phyloP scores from a whole-genome alignment of 352 stramenopile species.

The Globisporangium lucens region DNA sequence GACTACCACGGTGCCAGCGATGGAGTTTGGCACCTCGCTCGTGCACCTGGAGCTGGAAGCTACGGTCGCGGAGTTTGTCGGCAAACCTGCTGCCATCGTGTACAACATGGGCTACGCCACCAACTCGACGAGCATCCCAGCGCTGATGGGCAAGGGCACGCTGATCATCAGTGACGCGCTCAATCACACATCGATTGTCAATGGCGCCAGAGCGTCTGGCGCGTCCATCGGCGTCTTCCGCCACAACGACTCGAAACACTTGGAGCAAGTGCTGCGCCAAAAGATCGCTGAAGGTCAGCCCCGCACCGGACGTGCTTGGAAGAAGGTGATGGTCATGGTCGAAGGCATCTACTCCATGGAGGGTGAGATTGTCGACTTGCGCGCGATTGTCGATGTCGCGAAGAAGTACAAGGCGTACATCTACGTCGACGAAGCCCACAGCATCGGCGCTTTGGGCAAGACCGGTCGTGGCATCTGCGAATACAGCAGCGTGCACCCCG shows the following conservation, averaged over 20 bases:
- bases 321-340: constrained; percentile 94
- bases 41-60: constrained; percentile 89
- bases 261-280: constrained; percentile 79
- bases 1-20: no score
- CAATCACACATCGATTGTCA: constrained; percentile 98
- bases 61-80: constrained; percentile 87
- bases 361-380: constrained; percentile 92
- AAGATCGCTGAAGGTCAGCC: constrained; percentile 69
- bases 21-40: constrained; percentile 40
- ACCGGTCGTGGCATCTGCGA: constrained; percentile 91
- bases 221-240: constrained; percentile 91
- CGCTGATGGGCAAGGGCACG: constrained; percentile 86
- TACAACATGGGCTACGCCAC: constrained; percentile 70
- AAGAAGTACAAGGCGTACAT: constrained; percentile 95
- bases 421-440: constrained; percentile 95
- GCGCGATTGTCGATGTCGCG: constrained; percentile 78
- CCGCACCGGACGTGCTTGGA: constrained; percentile 91
- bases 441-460: constrained; percentile 89
- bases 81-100: constrained; percentile 91
- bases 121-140: constrained; percentile 94
- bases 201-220: constrained; percentile 87
- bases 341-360: constrained; percentile 97
- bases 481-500: constrained; percentile 91
- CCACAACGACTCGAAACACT: constrained; percentile 92
- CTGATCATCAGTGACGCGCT: constrained; percentile 94